Conservation (phyloP, 1,284 basidiomycete genomes). For the Bjerkandera adusta region DNA sequence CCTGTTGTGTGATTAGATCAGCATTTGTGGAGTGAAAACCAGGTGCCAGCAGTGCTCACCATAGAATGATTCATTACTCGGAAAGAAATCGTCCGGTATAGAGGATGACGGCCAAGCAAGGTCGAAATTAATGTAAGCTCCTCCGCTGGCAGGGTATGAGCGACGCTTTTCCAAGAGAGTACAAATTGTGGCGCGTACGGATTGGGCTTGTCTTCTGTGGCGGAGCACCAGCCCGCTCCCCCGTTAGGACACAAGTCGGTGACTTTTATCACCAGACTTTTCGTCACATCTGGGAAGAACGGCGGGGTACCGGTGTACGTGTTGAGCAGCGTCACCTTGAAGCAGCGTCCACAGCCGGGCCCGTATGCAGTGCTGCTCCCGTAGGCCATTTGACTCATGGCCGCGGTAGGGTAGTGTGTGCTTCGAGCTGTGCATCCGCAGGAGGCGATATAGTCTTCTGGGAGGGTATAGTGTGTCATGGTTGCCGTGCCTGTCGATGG, state of each 20-base stretch:
- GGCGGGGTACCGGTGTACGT: constrained; percentile 65
- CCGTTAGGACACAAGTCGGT: constrained; percentile 72
- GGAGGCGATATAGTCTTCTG: constrained; percentile 48
- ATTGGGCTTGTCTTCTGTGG: constrained; percentile 56
- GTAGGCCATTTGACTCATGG: constrained; percentile 73
- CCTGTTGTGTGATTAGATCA: constrained; percentile 27
- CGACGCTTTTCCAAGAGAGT: neutral
- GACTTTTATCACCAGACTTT: constrained; percentile 68
- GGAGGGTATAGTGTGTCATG: constrained; percentile 36
- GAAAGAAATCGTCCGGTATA: constrained; percentile 70
- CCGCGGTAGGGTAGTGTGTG: constrained; percentile 74
- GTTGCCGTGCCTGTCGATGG: constrained; percentile 29
- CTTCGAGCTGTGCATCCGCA: constrained; percentile 69
- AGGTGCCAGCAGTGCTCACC: constrained; percentile 42
- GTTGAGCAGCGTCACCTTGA: constrained; percentile 70
- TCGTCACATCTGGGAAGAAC: constrained; percentile 60
- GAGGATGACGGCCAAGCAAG: constrained; percentile 71
- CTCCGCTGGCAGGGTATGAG: constrained; percentile 37
- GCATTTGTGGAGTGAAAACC: too few relatives aligned
- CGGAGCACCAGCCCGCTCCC: constrained; percentile 63
- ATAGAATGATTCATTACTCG: constrained; percentile 59
- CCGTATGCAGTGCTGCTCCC: constrained; percentile 74
- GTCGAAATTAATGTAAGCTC: constrained; percentile 71
- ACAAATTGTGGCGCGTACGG: constrained; percentile 39
- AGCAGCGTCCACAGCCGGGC: constrained; percentile 72